Evolutionary conservation across 2,329 filamentous ascomycete genomes (phyloP).

Genomic region (Cercospora sp.): DNA sequence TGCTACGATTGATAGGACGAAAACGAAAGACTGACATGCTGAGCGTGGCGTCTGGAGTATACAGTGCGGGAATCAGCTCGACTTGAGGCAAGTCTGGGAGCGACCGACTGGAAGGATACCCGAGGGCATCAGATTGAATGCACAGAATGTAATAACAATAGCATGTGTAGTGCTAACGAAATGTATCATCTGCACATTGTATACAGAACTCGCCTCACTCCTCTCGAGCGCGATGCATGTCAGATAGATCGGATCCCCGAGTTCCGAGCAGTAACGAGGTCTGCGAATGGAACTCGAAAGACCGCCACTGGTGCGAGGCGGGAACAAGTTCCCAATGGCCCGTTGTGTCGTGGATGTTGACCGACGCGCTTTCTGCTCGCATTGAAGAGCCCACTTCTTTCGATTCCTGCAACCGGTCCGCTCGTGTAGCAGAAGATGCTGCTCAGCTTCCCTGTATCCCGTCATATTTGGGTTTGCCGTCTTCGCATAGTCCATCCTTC

Average conservation of each 20-base stretch:
- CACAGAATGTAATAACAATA: background rate
- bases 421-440: background rate
- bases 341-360: background rate
- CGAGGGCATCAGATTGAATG: background rate
- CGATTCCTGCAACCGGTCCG: background rate
- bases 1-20: background rate
- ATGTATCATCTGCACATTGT: background rate
- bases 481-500: background rate
- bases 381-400: background rate
- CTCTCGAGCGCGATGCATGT: background rate
- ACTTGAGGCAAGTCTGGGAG: slow-evolving; percentile 12
- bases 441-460: background rate
- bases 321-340: background rate
- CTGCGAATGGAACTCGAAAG: too few relatives aligned
- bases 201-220: background rate
- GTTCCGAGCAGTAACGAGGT: background rate
- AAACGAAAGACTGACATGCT: slow-evolving; percentile 11
- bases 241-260: background rate
- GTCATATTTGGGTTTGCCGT: background rate
- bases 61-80: slow-evolving; percentile 16
- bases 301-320: background rate
- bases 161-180: background rate
- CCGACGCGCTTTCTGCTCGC: background rate
- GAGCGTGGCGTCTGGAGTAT: slow-evolving; percentile 20
- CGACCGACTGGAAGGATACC: background rate